These are phyloP conservation scores for Rugiboletus extremiorientalis DNA, from an alignment of 1,284 basidiomycete species.

Conservation along the genomic window DNA sequence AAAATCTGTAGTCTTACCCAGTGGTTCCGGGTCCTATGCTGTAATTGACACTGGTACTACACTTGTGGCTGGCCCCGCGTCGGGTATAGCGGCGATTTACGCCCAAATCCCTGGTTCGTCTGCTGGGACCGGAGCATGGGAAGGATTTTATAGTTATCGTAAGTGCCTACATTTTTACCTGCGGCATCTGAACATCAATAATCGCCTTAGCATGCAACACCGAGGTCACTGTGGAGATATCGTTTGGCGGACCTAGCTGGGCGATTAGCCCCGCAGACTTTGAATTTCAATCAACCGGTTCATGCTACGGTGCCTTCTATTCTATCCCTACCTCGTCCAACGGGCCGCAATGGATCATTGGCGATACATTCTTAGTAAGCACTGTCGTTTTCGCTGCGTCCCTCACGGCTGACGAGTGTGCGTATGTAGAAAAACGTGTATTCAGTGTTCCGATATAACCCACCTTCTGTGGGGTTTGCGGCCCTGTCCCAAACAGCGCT, in stretches of 20 bases:
- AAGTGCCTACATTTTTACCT: constrained; percentile 12
- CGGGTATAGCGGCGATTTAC: constrained; percentile 44
- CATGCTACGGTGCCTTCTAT: constrained; percentile 31
- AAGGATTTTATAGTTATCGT: constrained; percentile 51
- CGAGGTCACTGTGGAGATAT: constrained; percentile 41
- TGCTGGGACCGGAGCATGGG: constrained; percentile 36
- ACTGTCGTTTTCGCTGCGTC: not conserved
- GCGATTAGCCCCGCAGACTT: constrained; percentile 27
- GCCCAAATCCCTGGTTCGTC: constrained; percentile 41
- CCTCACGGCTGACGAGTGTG: constrained; percentile 4
- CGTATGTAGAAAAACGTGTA: constrained; percentile 33
- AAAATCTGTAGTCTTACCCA: constrained; percentile 34
- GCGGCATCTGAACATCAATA: not conserved
- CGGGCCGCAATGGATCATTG: constrained; percentile 28
- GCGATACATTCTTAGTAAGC: constrained; percentile 30
- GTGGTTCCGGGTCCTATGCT: constrained; percentile 37
- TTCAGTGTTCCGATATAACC: constrained; percentile 30
- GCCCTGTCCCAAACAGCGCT: constrained; percentile 28
- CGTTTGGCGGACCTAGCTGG: constrained; percentile 51
- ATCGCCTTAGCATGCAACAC: constrained; percentile 40
- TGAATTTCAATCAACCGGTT: constrained; percentile 13
- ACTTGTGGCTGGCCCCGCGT: constrained; percentile 47
- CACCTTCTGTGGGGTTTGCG: constrained; percentile 33
- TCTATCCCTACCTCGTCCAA: constrained; percentile 12
- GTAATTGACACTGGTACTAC: constrained; percentile 59